Conservation (phyloP, 169 alveolate genomes). For the Besnoitia besnoiti region DNA sequence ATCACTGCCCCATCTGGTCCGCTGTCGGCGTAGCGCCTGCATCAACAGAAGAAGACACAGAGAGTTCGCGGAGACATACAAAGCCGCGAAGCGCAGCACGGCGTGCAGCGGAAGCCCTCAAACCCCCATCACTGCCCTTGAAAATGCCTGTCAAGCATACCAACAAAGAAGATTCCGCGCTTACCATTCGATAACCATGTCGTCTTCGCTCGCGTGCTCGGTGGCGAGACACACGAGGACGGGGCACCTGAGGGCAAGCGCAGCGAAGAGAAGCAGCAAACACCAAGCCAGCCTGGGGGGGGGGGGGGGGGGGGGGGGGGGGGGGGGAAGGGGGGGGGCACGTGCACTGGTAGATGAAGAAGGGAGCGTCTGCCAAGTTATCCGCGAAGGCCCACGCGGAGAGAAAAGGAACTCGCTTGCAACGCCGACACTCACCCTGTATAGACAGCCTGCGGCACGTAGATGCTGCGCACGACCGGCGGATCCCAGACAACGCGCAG, state of each 20-base stretch:
- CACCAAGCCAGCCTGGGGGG: no score
- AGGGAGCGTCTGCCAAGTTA: no score
- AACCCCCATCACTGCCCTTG: no score
- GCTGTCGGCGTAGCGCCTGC: constrained; percentile 4
- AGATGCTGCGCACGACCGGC: background rate
- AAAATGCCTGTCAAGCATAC: background rate
- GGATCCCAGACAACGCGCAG: constrained; percentile 13
- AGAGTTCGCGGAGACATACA: background rate
- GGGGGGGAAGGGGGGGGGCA: no score
- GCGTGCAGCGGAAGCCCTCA: no score
- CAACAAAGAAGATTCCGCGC: background rate
- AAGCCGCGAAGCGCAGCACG: background rate
- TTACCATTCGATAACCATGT: background rate
- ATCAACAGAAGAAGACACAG: background rate
- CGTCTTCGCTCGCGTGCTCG: background rate
- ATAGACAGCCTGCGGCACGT: constrained; percentile 17
- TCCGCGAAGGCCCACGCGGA: background rate
- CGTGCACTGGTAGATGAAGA: no score
- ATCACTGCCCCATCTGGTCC: background rate
- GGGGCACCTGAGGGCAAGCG: background rate
- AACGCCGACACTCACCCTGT: background rate
- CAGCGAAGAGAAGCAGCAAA: background rate
- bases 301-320: no score
- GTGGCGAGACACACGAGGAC: background rate
- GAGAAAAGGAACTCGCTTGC: background rate